These are phyloP conservation scores for Boletus barrowsii DNA, from an alignment of 768 basidiomycete genomes.

Conservation along the genomic window DNA sequence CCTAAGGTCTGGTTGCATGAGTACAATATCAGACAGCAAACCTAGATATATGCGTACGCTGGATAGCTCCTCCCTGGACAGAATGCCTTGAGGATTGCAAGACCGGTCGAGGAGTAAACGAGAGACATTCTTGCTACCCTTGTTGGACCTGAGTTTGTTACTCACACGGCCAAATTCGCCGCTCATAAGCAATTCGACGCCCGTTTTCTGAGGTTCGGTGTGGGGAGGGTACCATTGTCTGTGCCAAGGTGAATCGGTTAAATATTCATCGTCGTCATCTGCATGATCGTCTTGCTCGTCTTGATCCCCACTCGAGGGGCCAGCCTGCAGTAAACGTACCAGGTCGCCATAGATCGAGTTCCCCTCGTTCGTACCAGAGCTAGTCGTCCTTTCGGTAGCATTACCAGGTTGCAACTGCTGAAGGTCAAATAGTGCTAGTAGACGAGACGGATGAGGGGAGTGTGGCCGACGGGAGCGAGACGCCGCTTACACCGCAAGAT, in stretches of 20 bases:
- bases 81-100: constrained; percentile 30
- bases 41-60: constrained; percentile 41
- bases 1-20: constrained; percentile 37
- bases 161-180: constrained; percentile 78
- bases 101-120: constrained; percentile 45
- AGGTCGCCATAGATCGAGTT: constrained; percentile 23
- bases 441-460: constrained; percentile 2
- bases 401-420: constrained; percentile 20
- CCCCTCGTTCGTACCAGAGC: background rate
- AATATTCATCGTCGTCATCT: constrained; percentile 32
- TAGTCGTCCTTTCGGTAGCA: constrained; percentile 7
- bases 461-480: background rate
- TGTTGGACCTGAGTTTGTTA: constrained; percentile 44
- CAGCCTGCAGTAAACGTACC: constrained; percentile 18
- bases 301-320: constrained; percentile 25
- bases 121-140: constrained; percentile 46
- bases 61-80: constrained; percentile 51
- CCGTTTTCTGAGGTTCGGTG: constrained; percentile 59
- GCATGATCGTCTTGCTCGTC: constrained; percentile 43
- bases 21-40: background rate
- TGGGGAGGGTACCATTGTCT: constrained; percentile 37
- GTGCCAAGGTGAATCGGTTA: constrained; percentile 25
- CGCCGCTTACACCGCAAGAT: constrained; percentile 32
- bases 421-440: constrained; percentile 28
- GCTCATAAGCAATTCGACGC: constrained; percentile 61